These are phyloP conservation scores for Cryptococcus floricola DNA, from an alignment of 1,284 basidiomycete genomes.

Conservation along the genomic window DNA sequence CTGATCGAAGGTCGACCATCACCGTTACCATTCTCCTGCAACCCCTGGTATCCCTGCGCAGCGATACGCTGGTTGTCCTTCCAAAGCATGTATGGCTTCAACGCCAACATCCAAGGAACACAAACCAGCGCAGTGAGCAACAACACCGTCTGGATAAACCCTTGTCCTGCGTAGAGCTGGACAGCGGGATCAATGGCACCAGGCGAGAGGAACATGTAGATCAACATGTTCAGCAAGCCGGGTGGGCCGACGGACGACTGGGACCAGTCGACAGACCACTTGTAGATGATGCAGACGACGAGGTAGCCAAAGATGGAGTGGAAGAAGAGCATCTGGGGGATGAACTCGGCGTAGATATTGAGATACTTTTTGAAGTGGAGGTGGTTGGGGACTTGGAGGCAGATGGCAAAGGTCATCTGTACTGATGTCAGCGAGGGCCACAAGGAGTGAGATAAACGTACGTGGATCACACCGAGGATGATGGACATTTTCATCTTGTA, in stretches of 20 bases:
- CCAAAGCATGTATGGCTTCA: slow-evolving; percentile 91
- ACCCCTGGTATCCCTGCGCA: slow-evolving; percentile 71
- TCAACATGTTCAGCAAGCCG: slow-evolving; percentile 90
- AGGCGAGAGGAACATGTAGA: slow-evolving; percentile 87
- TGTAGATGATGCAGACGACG: slow-evolving; percentile 91
- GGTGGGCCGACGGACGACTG: slow-evolving; percentile 69
- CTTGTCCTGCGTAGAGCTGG: slow-evolving; percentile 83
- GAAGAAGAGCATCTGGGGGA: slow-evolving; percentile 96
- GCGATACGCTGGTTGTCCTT: slow-evolving; percentile 84
- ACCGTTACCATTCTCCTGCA: slow-evolving; percentile 58
- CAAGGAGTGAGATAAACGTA: slow-evolving; percentile 51
- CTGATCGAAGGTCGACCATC: slow-evolving; percentile 39
- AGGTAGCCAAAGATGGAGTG: slow-evolving; percentile 98
- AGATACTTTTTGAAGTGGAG: slow-evolving; percentile 80
- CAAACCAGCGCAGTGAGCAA: slow-evolving; percentile 78
- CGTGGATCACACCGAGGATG: slow-evolving; percentile 92
- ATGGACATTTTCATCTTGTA: slow-evolving; percentile 99
- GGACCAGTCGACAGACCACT: slow-evolving; percentile 93
- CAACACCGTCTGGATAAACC: slow-evolving; percentile 75
- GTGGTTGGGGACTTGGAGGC: slow-evolving; percentile 92
- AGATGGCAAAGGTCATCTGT: slow-evolving; percentile 97
- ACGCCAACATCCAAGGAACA: slow-evolving; percentile 90
- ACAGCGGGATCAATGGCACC: slow-evolving; percentile 67
- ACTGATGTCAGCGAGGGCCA: background rate
- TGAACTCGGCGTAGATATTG: slow-evolving; percentile 89